Percentiles rank a stretch among this genome's conserved stretches.
These are phyloP conservation scores for Keithomyces neogunnii DNA, from an alignment of 2,329 filamentous ascomycete species.

Conservation along the genomic window DNA sequence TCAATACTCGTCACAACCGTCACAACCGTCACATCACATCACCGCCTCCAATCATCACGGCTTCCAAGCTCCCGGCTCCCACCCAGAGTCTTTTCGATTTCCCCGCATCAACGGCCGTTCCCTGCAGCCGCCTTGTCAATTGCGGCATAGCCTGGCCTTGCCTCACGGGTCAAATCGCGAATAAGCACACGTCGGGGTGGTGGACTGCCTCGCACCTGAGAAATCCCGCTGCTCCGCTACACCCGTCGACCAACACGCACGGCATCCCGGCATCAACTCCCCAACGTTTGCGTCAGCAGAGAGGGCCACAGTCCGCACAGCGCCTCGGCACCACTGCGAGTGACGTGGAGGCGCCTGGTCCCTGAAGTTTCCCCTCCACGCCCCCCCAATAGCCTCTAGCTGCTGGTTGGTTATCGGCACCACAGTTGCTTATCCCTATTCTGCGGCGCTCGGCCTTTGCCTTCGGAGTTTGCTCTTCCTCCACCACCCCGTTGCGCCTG, in stretches of 20 bases:
- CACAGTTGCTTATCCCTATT: constrained; percentile 13
- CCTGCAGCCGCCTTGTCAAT: constrained; percentile 1
- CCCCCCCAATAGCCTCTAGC: too few species aligned
- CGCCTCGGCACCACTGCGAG: too few species aligned
- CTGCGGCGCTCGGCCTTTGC: constrained; percentile 17
- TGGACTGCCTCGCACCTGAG: neutral
- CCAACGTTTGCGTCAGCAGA: too few species aligned
- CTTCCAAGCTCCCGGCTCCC: neutral
- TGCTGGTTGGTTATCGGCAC: neutral
- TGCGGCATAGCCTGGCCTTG: neutral
- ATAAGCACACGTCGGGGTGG: neutral
- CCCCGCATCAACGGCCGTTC: neutral
- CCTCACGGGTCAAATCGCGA: neutral
- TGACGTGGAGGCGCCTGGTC: too few species aligned
- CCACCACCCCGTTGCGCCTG: neutral
- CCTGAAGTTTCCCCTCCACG: too few species aligned
- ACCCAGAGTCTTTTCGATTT: neutral
- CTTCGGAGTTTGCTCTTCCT: constrained; percentile 13
- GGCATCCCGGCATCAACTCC: too few species aligned
- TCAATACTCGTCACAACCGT: constrained; percentile 2
- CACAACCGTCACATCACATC: neutral
- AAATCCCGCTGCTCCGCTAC: neutral
- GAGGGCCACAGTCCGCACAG: too few species aligned
- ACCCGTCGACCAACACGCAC: too few species aligned
- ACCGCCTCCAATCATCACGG: neutral